A percentile compares a stretch with the other conserved stretches of the same genome.
phyloP scores from a whole-genome alignment of 768 basidiomycete species.

The Xanthoconium stramineum region DNA sequence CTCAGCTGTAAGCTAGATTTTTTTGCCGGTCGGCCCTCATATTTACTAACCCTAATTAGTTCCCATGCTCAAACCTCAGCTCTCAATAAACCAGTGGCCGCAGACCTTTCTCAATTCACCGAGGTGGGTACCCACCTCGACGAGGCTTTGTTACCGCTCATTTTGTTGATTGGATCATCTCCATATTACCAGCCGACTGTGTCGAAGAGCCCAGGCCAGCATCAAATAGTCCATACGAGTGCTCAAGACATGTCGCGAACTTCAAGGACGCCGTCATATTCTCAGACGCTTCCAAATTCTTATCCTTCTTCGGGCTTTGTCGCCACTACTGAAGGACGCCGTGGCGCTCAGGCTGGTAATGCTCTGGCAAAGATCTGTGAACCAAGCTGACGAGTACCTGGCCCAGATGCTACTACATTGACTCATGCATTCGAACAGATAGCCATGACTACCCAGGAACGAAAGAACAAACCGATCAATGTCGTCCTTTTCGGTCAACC shows the following conservation, averaged over 20 bases:
- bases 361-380: neutral
- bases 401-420: neutral
- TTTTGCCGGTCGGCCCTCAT: neutral
- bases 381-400: neutral
- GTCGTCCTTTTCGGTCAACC: constrained; percentile 5
- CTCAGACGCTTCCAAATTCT: no score
- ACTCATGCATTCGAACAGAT: no score
- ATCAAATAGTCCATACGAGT: neutral
- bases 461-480: neutral
- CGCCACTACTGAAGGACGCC: neutral
- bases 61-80: neutral
- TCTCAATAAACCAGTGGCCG: neutral
- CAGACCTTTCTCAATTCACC: neutral
- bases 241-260: neutral
- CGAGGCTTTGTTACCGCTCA: neutral
- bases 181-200: neutral
- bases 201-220: neutral
- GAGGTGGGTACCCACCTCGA: neutral
- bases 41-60: no score
- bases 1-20: neutral
- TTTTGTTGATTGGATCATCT: neutral
- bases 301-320: neutral
- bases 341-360: neutral
- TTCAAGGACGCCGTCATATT: neutral
- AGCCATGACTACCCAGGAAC: neutral